phyloP scores from a whole-genome alignment of 2,329 filamentous ascomycete species.

The Trichoderma guizhouense region DNA sequence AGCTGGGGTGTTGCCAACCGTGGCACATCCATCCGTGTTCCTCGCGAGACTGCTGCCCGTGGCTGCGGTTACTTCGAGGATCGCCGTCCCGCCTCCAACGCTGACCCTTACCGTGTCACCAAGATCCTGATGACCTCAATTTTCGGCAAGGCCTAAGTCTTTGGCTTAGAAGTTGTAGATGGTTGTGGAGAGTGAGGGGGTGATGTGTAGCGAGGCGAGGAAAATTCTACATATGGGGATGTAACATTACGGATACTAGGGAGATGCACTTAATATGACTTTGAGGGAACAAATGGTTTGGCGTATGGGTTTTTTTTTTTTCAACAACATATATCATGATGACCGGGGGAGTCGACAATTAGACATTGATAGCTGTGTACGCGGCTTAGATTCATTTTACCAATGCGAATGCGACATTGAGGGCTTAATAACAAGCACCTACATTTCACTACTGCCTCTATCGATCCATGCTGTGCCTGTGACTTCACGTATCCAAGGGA shows the following conservation, averaged over 20 bases:
- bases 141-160: constrained; percentile 36
- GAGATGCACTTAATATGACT: constrained; percentile 7
- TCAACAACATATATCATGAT: not conserved
- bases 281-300: not conserved
- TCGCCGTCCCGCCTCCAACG: constrained; percentile 78
- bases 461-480: not conserved
- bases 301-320: not conserved
- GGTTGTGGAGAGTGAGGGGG: not conserved
- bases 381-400: not conserved
- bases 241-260: not conserved
- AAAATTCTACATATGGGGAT: not conserved
- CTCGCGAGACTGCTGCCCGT: constrained; percentile 77
- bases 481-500: not conserved
- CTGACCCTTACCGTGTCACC: constrained; percentile 78
- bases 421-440: not conserved
- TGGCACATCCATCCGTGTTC: constrained; percentile 89
- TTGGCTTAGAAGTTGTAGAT: not conserved
- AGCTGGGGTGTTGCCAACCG: constrained; percentile 93
- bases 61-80: constrained; percentile 96
- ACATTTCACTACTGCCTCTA: not conserved
- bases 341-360: not conserved
- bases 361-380: not conserved
- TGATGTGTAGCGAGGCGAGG: not conserved
- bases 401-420: not conserved
- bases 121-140: constrained; percentile 75